These are phyloP conservation scores for Suhomyces terraborum DNA, from an alignment of 1,139 yeast genomes.

Conservation along the genomic window DNA sequence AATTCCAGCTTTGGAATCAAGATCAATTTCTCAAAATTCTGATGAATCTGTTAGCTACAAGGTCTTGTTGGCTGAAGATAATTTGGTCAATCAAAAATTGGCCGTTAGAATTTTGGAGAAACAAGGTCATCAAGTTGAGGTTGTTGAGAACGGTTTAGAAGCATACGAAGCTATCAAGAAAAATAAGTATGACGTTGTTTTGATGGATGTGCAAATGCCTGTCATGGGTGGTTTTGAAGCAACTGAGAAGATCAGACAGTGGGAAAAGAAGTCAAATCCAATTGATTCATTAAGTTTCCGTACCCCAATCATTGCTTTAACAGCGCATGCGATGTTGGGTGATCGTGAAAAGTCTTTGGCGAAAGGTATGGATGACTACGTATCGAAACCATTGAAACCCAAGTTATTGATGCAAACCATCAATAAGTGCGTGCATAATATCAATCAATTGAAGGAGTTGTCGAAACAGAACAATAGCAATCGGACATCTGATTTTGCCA, in stretches of 20 bases:
- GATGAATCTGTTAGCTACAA: conserved; percentile 78
- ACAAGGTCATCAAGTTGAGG: conserved; percentile 79
- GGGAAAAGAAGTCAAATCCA: conserved; percentile 83
- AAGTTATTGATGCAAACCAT: conserved; percentile 80
- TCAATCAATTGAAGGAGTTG: conserved; percentile 57
- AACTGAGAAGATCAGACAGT: conserved; percentile 78
- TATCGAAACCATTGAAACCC: conserved; percentile 85
- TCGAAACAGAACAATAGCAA: conserved; percentile 52
- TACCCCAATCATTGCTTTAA: conserved; percentile 84
- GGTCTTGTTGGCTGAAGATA: conserved; percentile 82
- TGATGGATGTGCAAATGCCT: conserved; percentile 96
- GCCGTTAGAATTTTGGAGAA: conserved; percentile 82
- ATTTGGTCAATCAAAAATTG: conserved; percentile 80
- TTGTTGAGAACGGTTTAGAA: conserved; percentile 82
- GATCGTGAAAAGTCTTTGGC: conserved; percentile 83
- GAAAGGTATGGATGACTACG: conserved; percentile 89
- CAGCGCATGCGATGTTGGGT: conserved; percentile 92
- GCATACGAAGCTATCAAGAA: conserved; percentile 78
- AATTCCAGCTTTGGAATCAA: conserved; percentile 79
- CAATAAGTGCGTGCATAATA: conserved; percentile 75
- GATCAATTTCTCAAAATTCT: conserved; percentile 77
- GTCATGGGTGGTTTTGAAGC: conserved; percentile 95
- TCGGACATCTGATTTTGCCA: conserved; percentile 51
- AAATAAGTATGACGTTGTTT: conserved; percentile 69
- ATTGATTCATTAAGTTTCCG: conserved; percentile 64